Percentiles rank a stretch among this genome's conserved stretches.
These are phyloP conservation scores for Leishmania aethiopica DNA, from an alignment of 208 protist genomes.

Conservation along the genomic window DNA sequence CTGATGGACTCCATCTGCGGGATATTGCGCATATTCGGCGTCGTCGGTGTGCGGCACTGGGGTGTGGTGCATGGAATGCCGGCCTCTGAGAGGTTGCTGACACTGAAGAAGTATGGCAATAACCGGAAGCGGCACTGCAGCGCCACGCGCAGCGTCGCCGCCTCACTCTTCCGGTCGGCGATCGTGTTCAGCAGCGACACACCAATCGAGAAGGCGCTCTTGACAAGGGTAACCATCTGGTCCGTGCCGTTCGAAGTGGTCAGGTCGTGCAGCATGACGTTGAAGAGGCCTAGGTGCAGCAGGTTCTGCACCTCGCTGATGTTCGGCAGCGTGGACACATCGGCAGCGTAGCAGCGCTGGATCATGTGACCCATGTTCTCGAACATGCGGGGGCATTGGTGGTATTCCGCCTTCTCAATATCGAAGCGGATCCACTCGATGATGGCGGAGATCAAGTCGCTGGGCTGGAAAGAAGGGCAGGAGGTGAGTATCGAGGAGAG, in stretches of 20 bases:
- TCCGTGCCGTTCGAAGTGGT: conserved; percentile 48
- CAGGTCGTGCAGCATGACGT: conserved; percentile 77
- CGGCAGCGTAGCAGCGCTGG: conserved; percentile 50
- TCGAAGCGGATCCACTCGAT: conserved; percentile 88
- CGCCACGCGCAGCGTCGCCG: conserved; percentile 50
- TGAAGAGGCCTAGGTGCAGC: conserved; percentile 72
- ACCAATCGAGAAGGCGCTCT: conserved; percentile 52
- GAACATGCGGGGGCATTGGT: conserved; percentile 81
- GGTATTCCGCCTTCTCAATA: conserved; percentile 74
- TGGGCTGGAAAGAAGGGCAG: conserved; percentile 37
- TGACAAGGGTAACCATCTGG: conserved; percentile 71
- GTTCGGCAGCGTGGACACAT: conserved; percentile 42
- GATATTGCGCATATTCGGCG: conserved; percentile 54
- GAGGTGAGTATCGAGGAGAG: conserved; percentile 55
- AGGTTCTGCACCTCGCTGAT: conserved; percentile 61
- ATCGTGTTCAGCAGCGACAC: conserved; percentile 42
- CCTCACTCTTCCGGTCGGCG: conserved; percentile 38
- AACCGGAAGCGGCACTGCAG: conserved; percentile 73
- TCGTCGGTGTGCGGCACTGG: conserved; percentile 37
- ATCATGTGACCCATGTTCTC: conserved; percentile 85
- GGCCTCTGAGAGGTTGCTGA: conserved; percentile 57
- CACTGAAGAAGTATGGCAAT: conserved; percentile 65
- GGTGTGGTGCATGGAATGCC: conserved; percentile 45
- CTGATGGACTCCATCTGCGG: conserved; percentile 62
- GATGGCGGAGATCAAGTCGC: conserved; percentile 53